Evolutionary conservation across 306 rosid genomes (phyloP), one percentile per base, ranked within the genome.

Genomic region (Acacia confusa): DNA sequence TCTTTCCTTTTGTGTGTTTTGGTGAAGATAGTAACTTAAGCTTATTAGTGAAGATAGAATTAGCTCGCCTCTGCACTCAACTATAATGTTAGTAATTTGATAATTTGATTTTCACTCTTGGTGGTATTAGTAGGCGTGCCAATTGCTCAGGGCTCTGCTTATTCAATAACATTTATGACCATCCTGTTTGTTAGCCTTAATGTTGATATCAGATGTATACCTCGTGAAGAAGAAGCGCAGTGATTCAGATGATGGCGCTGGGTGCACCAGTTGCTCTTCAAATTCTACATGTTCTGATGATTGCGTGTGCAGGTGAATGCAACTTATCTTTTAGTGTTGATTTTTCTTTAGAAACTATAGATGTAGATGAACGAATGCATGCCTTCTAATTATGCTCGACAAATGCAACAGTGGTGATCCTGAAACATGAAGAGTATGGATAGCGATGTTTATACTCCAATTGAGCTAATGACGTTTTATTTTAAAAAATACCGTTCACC

Each of bases 171-270:
- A 50, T 69, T 34, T 30, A 44, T 52, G 72, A 58, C 75, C 64
- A 72, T 65, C 47, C 22, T 72, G 76, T 75, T 60, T 58, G 82
- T 76, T 72, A 64, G 76, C 90, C 99, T 89, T 78, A 85, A 90
- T 17, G 17, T 82, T 79, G 78, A 76, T 76, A 38, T 76, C 75
- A 95, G 99, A 95, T 82, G 55, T 88, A 70, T 92, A 92, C 84
- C 86, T 95, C 48, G 93, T 95, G 70, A 95, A 95, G 92, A 91
- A 86, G 82, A 95, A 95, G 92, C 97, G 92, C 34, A 88, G 92
- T 89, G 76, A 67, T 77, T 89, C 28, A 28, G 91, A 84, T 85
- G 97, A 90, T 81, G 99, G 85, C 50, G 80, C 84, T 79, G 99
- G 99, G 84, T 93, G 99, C 84, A 86, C 91, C 76, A 84, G 74